Evolutionary conservation across 208 protist genomes (phyloP).

Genomic region (Leishmania martiniquensis): DNA sequence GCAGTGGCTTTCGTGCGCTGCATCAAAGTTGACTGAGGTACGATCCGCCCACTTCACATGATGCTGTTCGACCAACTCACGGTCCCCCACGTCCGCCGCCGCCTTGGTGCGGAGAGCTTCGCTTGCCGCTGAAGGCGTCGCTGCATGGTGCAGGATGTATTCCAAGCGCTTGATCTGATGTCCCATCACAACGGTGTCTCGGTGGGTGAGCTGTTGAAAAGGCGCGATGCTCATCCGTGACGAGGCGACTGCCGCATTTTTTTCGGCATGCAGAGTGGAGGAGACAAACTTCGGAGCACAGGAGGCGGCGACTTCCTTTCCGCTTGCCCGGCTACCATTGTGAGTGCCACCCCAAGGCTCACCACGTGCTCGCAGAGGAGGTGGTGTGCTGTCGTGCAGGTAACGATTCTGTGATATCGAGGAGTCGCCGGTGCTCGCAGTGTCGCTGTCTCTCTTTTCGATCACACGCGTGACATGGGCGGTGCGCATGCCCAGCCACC

Average conservation of each 20-base stretch:
- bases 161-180: constrained; percentile 31
- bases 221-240: neutral
- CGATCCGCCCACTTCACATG: neutral
- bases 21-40: neutral
- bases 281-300: neutral
- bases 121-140: neutral
- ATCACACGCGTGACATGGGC: constrained; percentile 11
- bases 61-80: neutral
- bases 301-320: neutral
- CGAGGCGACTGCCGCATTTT: neutral
- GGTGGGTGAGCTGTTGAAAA: constrained; percentile 44
- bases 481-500: constrained; percentile 56
- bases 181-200: constrained; percentile 55
- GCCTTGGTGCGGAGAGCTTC: neutral
- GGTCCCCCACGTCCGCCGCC: neutral
- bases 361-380: neutral
- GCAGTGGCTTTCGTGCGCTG: neutral
- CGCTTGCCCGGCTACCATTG: neutral
- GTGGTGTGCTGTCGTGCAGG: neutral
- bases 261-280: neutral
- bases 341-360: neutral
- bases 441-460: neutral
- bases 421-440: neutral
- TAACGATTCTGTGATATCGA: neutral
- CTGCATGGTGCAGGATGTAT: neutral